phyloP scores from a whole-genome alignment of 805 yeast species.

The Candida wancherniae region DNA sequence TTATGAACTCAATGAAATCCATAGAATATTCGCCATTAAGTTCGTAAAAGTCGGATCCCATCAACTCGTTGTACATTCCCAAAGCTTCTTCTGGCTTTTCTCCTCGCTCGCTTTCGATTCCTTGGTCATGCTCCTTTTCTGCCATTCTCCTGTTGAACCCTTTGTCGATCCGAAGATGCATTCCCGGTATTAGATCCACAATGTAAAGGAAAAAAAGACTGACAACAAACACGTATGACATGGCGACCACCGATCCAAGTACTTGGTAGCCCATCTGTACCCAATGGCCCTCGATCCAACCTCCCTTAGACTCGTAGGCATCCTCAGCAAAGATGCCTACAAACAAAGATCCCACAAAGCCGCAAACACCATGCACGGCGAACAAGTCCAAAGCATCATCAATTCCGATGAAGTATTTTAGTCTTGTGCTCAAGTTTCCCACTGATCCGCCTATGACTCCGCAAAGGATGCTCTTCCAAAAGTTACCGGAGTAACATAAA shows the following conservation, averaged over 20 bases:
- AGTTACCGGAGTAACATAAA: slow-evolving; percentile 28
- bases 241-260: slow-evolving; percentile 32
- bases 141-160: slow-evolving; percentile 27
- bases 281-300: slow-evolving; percentile 40
- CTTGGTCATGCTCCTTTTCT: not conserved
- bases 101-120: slow-evolving; percentile 8
- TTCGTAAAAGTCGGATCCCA: slow-evolving; percentile 37
- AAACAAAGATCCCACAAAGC: slow-evolving; percentile 35
- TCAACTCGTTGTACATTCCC: slow-evolving; percentile 31
- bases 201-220: slow-evolving; percentile 29
- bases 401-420: slow-evolving; percentile 34
- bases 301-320: slow-evolving; percentile 31
- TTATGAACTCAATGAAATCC: slow-evolving; percentile 40
- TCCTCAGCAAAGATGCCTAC: slow-evolving; percentile 38
- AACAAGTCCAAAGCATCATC: slow-evolving; percentile 42
- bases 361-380: slow-evolving; percentile 41
- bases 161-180: slow-evolving; percentile 39
- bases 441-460: slow-evolving; percentile 35
- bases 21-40: slow-evolving; percentile 37
- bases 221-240: slow-evolving; percentile 31
- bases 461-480: slow-evolving; percentile 38
- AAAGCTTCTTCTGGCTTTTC: slow-evolving; percentile 22
- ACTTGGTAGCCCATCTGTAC: slow-evolving; percentile 38
- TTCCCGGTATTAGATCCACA: slow-evolving; percentile 37
- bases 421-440: slow-evolving; percentile 35